Evolutionary conservation across 129 eudicot genomes (phyloP).

Genomic region (Saposhnikovia divaricata): DNA sequence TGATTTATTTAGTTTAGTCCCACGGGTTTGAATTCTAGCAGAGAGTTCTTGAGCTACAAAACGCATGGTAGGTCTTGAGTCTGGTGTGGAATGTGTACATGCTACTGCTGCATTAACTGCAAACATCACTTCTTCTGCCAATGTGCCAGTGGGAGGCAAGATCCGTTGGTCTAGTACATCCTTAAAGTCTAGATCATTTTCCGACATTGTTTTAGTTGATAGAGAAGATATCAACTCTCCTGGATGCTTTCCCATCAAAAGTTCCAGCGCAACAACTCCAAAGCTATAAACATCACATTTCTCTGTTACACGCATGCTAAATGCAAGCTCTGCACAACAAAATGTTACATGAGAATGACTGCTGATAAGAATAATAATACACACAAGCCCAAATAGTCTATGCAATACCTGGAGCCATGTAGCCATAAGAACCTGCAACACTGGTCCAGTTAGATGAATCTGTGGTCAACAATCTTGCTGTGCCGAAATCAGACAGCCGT

Average conservation of each 20-base stretch:
- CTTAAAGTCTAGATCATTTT: slow-evolving; percentile 29
- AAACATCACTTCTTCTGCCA: slow-evolving; percentile 43
- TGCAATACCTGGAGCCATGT: slow-evolving; percentile 90
- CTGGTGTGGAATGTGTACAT: slow-evolving; percentile 51
- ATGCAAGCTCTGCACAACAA: slow-evolving; percentile 57
- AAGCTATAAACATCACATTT: slow-evolving; percentile 91
- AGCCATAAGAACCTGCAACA: slow-evolving; percentile 86
- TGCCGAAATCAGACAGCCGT: slow-evolving; percentile 76
- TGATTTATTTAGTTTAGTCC: slow-evolving; percentile 24
- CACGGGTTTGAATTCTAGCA: slow-evolving; percentile 25
- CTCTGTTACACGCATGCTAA: slow-evolving; percentile 71
- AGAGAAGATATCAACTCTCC: slow-evolving; percentile 55
- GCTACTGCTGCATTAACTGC: slow-evolving; percentile 52
- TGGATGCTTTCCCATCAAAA: slow-evolving; percentile 92
- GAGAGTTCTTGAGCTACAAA: slow-evolving; percentile 68
- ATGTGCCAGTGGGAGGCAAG: slow-evolving; percentile 42
- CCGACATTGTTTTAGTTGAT: slow-evolving; percentile 14
- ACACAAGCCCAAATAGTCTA: background rate
- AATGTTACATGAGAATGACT: background rate
- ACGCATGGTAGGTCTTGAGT: slow-evolving; percentile 73
- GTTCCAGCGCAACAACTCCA: slow-evolving; percentile 74
- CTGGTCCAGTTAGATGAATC: slow-evolving; percentile 64
- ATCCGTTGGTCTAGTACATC: slow-evolving; percentile 70
- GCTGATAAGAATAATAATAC: background rate
- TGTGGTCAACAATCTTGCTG: slow-evolving; percentile 51